Conservation (phyloP, 1,284 basidiomycete species). For the Ustilago xerochloae region DNA sequence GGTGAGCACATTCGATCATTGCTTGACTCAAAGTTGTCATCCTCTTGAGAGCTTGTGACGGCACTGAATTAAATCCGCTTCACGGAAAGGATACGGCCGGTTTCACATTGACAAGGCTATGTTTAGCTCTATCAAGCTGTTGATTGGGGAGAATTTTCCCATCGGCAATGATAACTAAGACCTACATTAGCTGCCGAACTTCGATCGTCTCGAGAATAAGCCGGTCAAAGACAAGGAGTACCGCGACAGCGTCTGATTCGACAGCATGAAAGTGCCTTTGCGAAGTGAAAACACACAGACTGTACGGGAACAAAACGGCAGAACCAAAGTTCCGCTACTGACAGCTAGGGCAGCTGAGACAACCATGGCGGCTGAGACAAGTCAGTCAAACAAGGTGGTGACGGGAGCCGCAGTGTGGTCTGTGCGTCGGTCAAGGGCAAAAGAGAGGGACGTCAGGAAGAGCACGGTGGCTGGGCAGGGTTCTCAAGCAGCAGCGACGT, state of each 20-base stretch:
- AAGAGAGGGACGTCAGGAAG: background rate
- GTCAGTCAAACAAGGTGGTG: background rate
- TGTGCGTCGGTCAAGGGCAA: background rate
- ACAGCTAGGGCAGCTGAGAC: too few relatives aligned
- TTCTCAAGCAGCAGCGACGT: background rate
- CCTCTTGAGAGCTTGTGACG: background rate
- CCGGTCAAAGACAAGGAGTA: background rate
- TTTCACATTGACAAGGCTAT: background rate
- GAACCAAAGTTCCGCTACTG: background rate
- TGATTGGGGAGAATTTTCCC: too few relatives aligned
- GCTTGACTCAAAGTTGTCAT: too few relatives aligned
- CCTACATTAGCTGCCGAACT: background rate
- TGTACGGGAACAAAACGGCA: background rate
- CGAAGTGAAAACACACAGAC: background rate
- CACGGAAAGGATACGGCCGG: background rate
- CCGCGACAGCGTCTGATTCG: background rate
- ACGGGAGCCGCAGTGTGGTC: background rate
- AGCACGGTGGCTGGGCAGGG: background rate
- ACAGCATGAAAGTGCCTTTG: background rate
- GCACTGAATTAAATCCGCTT: background rate
- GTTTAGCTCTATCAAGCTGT: background rate
- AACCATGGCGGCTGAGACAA: background rate
- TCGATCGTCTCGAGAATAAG: background rate
- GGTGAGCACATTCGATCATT: too few relatives aligned
- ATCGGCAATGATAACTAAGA: background rate